phyloP scores from a whole-genome alignment of 2,329 filamentous ascomycete genomes.

The Trichoderma guizhouense region DNA sequence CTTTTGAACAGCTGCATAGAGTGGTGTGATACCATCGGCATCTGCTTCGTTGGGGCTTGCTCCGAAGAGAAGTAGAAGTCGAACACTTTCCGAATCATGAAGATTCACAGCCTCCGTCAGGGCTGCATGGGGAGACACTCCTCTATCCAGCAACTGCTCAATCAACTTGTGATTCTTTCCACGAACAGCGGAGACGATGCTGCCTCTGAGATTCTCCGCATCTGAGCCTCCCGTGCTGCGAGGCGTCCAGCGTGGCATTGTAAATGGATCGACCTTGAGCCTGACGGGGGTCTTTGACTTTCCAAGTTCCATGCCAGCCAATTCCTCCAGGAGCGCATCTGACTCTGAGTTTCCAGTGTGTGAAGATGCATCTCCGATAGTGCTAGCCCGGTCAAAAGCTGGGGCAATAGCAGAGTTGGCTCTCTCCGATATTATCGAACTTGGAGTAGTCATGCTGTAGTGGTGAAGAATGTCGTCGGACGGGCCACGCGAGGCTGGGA shows the following conservation, averaged over 20 bases:
- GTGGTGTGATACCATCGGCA: constrained; percentile 47
- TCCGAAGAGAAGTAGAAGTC: constrained; percentile 55
- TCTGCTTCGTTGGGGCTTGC: constrained; percentile 54
- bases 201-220: constrained; percentile 28
- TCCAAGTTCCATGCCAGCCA: constrained; percentile 3
- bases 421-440: background rate
- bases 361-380: constrained; percentile 6
- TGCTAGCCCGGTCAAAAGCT: constrained; percentile 4
- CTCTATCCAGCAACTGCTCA: constrained; percentile 56
- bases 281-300: constrained; percentile 21
- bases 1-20: constrained; percentile 49
- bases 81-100: constrained; percentile 51
- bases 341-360: constrained; percentile 1
- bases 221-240: constrained; percentile 2
- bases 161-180: constrained; percentile 54
- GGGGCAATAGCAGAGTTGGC: background rate
- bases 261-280: constrained; percentile 47
- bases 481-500: background rate
- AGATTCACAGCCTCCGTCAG: constrained; percentile 52
- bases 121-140: constrained; percentile 49
- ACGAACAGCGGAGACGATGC: constrained; percentile 54
- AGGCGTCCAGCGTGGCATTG: constrained; percentile 52
- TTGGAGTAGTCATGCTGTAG: constrained; percentile 2
- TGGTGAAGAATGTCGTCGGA: constrained; percentile 1
- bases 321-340: constrained; percentile 3